Evolutionary conservation across 78 protist species (phyloP), one percentile per base, ranked within the genome.

Genomic region (Polysphondylium violaceum): DNA sequence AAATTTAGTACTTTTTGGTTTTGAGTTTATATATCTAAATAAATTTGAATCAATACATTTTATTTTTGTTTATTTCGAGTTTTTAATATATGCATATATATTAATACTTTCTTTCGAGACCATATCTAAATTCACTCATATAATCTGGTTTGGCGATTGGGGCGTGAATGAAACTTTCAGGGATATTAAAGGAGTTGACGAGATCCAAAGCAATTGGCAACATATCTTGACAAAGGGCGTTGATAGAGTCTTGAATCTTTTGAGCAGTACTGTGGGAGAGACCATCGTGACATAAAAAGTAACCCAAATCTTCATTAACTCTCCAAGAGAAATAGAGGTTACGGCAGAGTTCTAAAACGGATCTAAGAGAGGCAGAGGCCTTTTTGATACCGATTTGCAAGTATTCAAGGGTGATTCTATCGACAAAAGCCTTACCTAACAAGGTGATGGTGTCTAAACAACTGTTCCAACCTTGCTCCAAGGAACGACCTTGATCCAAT

Each of bases 121-220:
- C 91, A 69, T 83, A 83, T 83, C 91, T 83, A 69, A 83, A 83
- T 36, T 83, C 91, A 58, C 55, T 69, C 25, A 83, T 69, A 41
- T 83, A 83, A 41, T 83, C 79, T 36, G 78, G 36, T 69, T 83
- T 51, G 9, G 91, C 76, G 27, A 83, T 83, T 83, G 91, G 91
- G 19, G 91, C 91, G 41, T 83, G 78, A 71, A 83, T 58, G 51
- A 71, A 69, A 69, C 69, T 77, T 58, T 83, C 91, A 27, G 91
- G 81, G 8, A 83, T 59, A 69, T 83, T 67, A 50, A 83, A 83
- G 5, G 81, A 69, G 31, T 83, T 83, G 16, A 83, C 91, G 17
- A 83, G 56, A 23, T 83, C 91, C 44, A 83, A 69, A 69, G 60
- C 91, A n/a, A 71, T 21, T 69, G 89, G 91, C 69, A 83, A 69